Evolutionary conservation across 176 grass and related monocot genomes (phyloP).

Genomic region (Chloris gayana): DNA sequence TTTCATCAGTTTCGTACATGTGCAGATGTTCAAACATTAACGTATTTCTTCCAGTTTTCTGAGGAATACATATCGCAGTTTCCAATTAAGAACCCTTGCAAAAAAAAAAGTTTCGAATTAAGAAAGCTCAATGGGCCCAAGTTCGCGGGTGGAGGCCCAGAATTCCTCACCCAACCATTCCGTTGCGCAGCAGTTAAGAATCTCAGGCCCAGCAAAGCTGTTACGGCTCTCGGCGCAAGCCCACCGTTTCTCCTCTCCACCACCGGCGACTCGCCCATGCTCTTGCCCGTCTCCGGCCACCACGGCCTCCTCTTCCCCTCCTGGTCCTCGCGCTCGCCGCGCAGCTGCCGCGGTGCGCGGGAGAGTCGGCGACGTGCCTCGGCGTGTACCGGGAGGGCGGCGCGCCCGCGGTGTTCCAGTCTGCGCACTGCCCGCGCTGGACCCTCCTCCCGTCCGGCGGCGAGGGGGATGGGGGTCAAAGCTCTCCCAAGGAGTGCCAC

Average conservation of each 20-base stretch:
- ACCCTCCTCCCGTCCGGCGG: constrained; percentile 46
- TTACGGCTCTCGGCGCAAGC: background rate
- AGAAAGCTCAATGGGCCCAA: background rate
- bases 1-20: too few relatives aligned
- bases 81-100: too few relatives aligned
- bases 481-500: constrained; percentile 52
- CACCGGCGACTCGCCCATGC: constrained; percentile 40
- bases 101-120: too few relatives aligned
- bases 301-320: background rate
- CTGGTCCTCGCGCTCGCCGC: background rate
- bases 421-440: constrained; percentile 86
- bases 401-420: constrained; percentile 84
- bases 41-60: too few relatives aligned
- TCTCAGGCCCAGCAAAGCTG: background rate
- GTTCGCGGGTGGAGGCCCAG: background rate
- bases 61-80: too few relatives aligned
- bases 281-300: constrained; percentile 7
- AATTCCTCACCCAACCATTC: too few relatives aligned
- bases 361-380: constrained; percentile 73
- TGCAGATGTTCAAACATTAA: too few relatives aligned
- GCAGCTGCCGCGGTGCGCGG: constrained; percentile 32
- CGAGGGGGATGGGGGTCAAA: constrained; percentile 11
- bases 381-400: constrained; percentile 82
- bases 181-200: background rate
- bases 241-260: background rate